phyloP scores from a whole-genome alignment of 202 grass and related monocot genomes.

The Zizania palustris region DNA sequence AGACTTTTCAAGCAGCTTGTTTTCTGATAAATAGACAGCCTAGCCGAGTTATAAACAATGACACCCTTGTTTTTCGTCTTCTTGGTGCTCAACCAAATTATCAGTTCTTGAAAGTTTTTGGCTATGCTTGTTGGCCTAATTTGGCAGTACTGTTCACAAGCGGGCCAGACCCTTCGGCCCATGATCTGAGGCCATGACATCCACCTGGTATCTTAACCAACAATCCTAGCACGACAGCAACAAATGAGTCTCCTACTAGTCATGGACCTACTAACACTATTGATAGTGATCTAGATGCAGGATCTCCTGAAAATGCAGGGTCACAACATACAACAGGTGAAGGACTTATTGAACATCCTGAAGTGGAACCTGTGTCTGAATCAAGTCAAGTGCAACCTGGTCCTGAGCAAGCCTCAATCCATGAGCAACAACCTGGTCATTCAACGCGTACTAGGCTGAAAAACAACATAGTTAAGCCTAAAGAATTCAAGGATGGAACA shows the following conservation, averaged over 20 bases:
- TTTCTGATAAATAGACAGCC: neutral
- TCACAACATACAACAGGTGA: rapidly evolving
- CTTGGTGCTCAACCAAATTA: neutral
- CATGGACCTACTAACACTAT: neutral
- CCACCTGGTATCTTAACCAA: rapidly evolving
- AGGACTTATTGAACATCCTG: rapidly evolving
- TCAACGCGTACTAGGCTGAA: neutral
- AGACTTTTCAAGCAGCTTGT: neutral
- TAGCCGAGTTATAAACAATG: neutral
- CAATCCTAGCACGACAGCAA: rapidly evolving
- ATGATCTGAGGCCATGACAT: too few relatives aligned
- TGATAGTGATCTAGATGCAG: neutral
- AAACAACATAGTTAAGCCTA: too few relatives aligned
- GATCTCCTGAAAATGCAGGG: rapidly evolving
- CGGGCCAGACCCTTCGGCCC: too few relatives aligned
- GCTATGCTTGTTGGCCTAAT: neutral
- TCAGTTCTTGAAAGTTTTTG: neutral
- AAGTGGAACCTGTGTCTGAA: too few relatives aligned
- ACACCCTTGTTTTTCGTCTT: neutral
- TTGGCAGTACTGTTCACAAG: rapidly evolving
- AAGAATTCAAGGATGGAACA: neutral
- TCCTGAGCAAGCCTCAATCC: too few relatives aligned
- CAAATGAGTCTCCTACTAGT: neutral
- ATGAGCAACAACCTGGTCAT: neutral
- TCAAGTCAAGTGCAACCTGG: too few relatives aligned